Evolutionary conservation across 2,329 filamentous ascomycete species (phyloP), one percentile per base, ranked within the genome.

Genomic region (Aspergillus proliferans): DNA sequence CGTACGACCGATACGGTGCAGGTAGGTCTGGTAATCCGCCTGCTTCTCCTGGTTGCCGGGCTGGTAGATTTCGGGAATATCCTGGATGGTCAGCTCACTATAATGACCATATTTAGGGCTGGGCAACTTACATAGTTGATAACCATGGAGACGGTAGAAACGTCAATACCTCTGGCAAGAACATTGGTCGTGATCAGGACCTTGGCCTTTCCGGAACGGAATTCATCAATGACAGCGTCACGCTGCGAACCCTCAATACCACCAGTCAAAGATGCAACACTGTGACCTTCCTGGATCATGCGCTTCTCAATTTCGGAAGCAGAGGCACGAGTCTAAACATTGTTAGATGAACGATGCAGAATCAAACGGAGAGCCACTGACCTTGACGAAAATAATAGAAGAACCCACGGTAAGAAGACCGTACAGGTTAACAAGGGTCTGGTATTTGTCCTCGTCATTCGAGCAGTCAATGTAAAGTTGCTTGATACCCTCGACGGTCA

Each of bases 151-250:
- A 98, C 93, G 24, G 84, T 85, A 73, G 94, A 71, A 66, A 97
- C 75, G 64, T 98, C 93, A 62, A 98, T 97, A 66, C 93, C 93
- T 65, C 93, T 90, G 7, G 93, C 88, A 50, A 98, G 81, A 34
- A 98, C 91, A 64, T 98, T 98, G 59, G 93, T 98, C 1, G 93
- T 94, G 64, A 98, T 96, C 53, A 98, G 84, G 7, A 98, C 93
- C 75, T 98, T 98, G 63, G 89, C 89, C 51, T 85, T 80, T 36
- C 92, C 92, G 41, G 75, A 81, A 50, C 93, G 85, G 81, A 98
- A 98, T 49, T 87, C 81, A 63, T 92, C 83, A 52, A 98, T 85
- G 52, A 97, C 81, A 1, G 79, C 73, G 62, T 98, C 93, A 71
- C 93, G 87, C 62, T 91, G 85, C 30, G 73, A 73, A 22, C 90